phyloP scores from a whole-genome alignment of 805 yeast genomes.

The Saturnispora gosingensis region DNA sequence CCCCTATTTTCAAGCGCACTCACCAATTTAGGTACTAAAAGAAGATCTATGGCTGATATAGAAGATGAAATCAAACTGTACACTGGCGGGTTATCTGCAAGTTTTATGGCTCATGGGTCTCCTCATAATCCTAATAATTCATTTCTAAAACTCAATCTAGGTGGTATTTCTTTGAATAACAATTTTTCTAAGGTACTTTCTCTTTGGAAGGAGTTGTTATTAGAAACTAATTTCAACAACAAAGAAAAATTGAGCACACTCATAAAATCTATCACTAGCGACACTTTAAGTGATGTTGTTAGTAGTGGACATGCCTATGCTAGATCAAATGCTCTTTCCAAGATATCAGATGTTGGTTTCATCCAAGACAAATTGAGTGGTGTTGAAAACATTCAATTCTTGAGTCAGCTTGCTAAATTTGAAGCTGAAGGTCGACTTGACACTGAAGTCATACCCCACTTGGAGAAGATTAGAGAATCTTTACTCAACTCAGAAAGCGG shows the following conservation, averaged over 20 bases:
- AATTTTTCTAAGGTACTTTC: conserved; percentile 53
- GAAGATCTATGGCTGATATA: conserved; percentile 62
- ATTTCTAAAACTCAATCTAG: conserved; percentile 43
- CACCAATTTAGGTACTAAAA: conserved; percentile 77
- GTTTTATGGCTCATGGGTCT: conserved; percentile 45
- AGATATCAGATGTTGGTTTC: conserved; percentile 48
- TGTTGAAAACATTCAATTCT: conserved; percentile 64
- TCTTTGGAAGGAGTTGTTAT: conserved; percentile 60
- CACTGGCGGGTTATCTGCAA: conserved; percentile 80
- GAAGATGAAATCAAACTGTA: conserved; percentile 75
- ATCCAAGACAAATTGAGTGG: conserved; percentile 63
- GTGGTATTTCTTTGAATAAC: conserved; percentile 62
- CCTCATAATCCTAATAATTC: conserved; percentile 41
- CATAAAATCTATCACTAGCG: conserved; percentile 65
- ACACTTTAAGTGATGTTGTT: conserved; percentile 69
- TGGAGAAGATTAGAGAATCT: conserved; percentile 40
- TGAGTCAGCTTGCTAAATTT: conserved; percentile 47
- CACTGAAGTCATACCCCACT: conserved; percentile 53
- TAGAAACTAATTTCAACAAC: conserved; percentile 56
- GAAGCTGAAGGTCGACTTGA: conserved; percentile 44
- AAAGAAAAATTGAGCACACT: conserved; percentile 63
- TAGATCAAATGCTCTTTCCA: conserved; percentile 53
- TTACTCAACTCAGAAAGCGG: conserved; percentile 32
- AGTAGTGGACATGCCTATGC: conserved; percentile 88
- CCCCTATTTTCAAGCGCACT: conserved; percentile 73